Evolutionary conservation across 2,329 filamentous ascomycete genomes (phyloP).

Genomic region (Triangularia setosa): DNA sequence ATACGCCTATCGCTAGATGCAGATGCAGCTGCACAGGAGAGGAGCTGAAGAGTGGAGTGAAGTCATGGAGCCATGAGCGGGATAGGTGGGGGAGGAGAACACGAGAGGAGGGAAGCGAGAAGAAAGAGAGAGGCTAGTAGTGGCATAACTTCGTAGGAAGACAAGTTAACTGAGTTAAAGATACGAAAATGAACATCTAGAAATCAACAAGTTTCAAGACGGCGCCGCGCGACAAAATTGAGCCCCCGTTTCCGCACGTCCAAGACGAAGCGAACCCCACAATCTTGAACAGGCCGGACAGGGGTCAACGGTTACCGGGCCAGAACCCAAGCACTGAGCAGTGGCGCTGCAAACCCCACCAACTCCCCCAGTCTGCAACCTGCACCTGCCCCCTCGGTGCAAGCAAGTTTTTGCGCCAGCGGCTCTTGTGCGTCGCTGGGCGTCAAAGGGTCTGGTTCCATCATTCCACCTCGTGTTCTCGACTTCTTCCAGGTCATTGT

Average conservation of each 20-base stretch:
- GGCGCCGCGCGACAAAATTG: background rate
- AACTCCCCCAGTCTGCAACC: background rate
- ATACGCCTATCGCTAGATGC: background rate
- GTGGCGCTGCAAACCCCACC: slow-evolving; percentile 1
- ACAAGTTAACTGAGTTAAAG: background rate
- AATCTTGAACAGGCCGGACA: background rate
- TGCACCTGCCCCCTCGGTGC: background rate
- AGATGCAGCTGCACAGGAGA: background rate
- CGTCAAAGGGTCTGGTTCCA: background rate
- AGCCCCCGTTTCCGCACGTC: background rate
- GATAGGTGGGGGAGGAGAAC: background rate
- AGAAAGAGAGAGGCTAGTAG: background rate
- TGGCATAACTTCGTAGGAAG: background rate
- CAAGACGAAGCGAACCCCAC: background rate
- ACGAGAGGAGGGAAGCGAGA: background rate
- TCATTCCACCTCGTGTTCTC: background rate
- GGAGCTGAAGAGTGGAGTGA: background rate
- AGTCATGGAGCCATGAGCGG: background rate
- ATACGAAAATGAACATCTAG: background rate
- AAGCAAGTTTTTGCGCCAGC: background rate
- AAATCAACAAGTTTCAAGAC: background rate
- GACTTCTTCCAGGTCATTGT: background rate
- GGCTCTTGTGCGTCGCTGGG: background rate
- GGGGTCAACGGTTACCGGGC: slow-evolving; percentile 18
- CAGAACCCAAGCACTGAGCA: slow-evolving; percentile 5